Base-by-base conservation (phyloP, 371 early-diverging fungal species). In the Gilbertella persicaria region DNA sequence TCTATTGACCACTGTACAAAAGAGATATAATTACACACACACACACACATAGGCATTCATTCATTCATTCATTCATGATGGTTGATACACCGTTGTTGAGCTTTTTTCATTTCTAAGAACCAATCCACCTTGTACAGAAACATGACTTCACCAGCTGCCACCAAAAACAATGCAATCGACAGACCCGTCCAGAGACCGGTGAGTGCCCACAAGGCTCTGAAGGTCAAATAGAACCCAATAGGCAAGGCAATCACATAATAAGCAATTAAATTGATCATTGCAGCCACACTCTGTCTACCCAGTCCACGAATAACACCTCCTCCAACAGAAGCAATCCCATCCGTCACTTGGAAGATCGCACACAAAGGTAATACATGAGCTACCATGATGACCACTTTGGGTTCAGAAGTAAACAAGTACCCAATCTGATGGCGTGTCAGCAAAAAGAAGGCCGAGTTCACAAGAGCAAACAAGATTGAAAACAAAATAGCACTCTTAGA, bases 321-420 rank as follows among this genome's bases (percentile, higher is more conserved):
- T 12, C 81, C 75, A 5, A 88, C 82, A 49, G 83, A 79, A 17
- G 83, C 83, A 10, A 85, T 47, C 1, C 87, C 84, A 66, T 91
- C 92, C 6, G 77, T 67, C 51, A 94, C 69, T 65, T 96, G 97
- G 71, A 89, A 94, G 30, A 89, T 43, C 0, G 94, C 91, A 24
- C 79, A 88, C 4, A 91, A 54, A 0, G 95, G 95, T 51, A 94
- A 65, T 24, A 94, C 77, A 28, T 50, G 47, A 1, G 89, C 84
- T 7, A 93, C 91, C 10, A 85, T 64, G 6, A 42, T 62, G 30
- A 92, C 73, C 4, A 96, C 92, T 1, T 78, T 76, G 1, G 52
- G 56, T 55, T 94, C 92, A 14, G 80, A 72, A 28, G 84, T 84
- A 67, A 90, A 92, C 36, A 90, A 53, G n/a, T 68, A 67, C 0